A percentile compares a stretch with the other conserved stretches of the same genome.
phyloP scores from a whole-genome alignment of 2,329 filamentous ascomycete species.

The Clonostachys sp. region DNA sequence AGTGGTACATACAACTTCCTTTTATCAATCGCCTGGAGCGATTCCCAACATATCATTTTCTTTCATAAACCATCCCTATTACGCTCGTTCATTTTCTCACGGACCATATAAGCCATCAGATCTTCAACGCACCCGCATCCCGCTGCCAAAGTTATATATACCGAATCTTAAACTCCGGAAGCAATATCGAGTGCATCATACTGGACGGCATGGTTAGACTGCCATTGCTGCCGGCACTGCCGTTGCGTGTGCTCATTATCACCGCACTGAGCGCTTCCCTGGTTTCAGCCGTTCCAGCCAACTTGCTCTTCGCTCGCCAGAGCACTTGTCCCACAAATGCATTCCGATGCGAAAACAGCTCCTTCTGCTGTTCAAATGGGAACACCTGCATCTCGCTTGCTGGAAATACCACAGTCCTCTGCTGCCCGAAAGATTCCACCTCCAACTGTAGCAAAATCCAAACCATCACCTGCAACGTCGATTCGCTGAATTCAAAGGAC shows the following conservation, averaged over 20 bases:
- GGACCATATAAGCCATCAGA: background rate
- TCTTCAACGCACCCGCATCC: background rate
- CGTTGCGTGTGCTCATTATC: conserved; percentile 30
- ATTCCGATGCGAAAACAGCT: conserved; percentile 48
- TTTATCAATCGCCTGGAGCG: no score
- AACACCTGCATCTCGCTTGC: conserved; percentile 57
- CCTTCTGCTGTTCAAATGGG: conserved; percentile 61
- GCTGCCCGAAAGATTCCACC: conserved; percentile 56
- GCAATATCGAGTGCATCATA: no score
- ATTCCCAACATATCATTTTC: background rate
- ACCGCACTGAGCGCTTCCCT: conserved; percentile 26
- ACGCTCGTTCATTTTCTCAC: background rate
- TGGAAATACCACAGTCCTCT: conserved; percentile 62
- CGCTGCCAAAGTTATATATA: background rate
- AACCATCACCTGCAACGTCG: conserved; percentile 60
- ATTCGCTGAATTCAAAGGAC: conserved; percentile 52
- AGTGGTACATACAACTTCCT: no score
- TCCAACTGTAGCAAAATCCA: conserved; percentile 54
- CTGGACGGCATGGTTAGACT: no score
- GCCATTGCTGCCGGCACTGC: conserved; percentile 2
- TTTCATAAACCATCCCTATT: background rate
- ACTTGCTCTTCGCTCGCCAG: conserved; percentile 33
- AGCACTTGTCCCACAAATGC: conserved; percentile 44
- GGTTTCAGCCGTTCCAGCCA: conserved; percentile 29
- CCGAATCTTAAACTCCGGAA: background rate